A percentile compares a stretch with the other conserved stretches of the same genome.
These are phyloP conservation scores for Dothistroma pini DNA, from an alignment of 2,329 filamentous ascomycete species.

Conservation along the genomic window DNA sequence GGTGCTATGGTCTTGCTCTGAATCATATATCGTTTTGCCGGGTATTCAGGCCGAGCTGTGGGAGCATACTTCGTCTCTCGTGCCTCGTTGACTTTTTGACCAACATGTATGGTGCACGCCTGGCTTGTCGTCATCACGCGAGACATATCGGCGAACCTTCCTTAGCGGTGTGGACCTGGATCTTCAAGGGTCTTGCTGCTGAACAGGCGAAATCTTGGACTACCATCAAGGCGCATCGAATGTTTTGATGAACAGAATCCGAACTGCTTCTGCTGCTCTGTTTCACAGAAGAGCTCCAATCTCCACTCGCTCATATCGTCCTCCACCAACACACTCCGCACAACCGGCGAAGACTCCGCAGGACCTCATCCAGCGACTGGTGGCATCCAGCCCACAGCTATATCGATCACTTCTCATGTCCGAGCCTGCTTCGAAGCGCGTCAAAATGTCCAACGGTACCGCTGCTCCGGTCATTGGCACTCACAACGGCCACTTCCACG, in stretches of 20 bases:
- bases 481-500: constrained; percentile 98
- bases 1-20: too few relatives aligned
- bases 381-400: constrained; percentile 14
- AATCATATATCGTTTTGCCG: too few relatives aligned
- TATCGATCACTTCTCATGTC: constrained; percentile 22
- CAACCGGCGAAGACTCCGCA: constrained; percentile 7
- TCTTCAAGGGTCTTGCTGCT: neutral
- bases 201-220: neutral
- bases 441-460: constrained; percentile 63
- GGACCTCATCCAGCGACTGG: constrained; percentile 13
- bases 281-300: neutral
- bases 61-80: too few relatives aligned
- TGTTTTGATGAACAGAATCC: neutral
- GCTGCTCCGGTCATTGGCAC: constrained; percentile 67
- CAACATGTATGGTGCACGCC: too few relatives aligned
- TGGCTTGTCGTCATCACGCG: too few relatives aligned
- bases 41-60: too few relatives aligned
- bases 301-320: neutral
- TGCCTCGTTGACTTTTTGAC: too few relatives aligned
- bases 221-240: neutral
- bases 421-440: constrained; percentile 61
- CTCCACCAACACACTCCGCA: neutral
- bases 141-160: too few relatives aligned
- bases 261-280: neutral
- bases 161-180: too few relatives aligned